Base-by-base conservation (phyloP, 2,329 filamentous ascomycete genomes). In the Pestalotiopsis sp. region DNA sequence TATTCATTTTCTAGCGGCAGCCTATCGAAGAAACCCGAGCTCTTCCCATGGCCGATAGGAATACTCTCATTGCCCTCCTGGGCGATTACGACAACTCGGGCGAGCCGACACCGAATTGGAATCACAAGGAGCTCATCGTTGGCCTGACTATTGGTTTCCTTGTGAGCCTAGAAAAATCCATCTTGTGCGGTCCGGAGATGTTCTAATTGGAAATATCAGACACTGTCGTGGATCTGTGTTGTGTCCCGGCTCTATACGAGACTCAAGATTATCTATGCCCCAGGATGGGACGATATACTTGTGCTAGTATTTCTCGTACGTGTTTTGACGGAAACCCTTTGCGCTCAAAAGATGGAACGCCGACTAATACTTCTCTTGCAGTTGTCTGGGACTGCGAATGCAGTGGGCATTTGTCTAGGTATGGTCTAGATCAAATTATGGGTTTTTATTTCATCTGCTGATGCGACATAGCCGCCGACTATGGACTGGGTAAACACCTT, bases 61-160 rank as follows among this genome's bases (percentile, higher is more conserved):
- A 27, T 23, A 71, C 67, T n/a, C 36, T 74, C 17, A 25, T 69
- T 14, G 63, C 68, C 52, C 66, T 70, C 4, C 56, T 73, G 17
- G 72, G 72, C 4, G 65, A 62, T 14, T 70, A 70, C 62, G 40
- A 74, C 31, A 75, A 75, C 61, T 67, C 74, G 27, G n/a, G 69
- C 66, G 73, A 75, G 20, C 70, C 73, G 20, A 40, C 70, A 49
- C 72, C 72, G 4, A 66, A 68, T 59, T 72, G 72, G 71, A 75
- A 75, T 45, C 60, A 65, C 25, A 66, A 68, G 11, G 45, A 20
- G n/a, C 20, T 58, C 20, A 63, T 67, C 27, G 38, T 67, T 52
- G 66, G 58, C 38, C 27, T 67, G 40, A 63, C 40, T 17, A 23
- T 67, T 41, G 20, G 38, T 25, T 67, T 67, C 25, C 59, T 67